Conservation (phyloP, 2,329 filamentous ascomycete genomes). For the Penicillium sp. region DNA sequence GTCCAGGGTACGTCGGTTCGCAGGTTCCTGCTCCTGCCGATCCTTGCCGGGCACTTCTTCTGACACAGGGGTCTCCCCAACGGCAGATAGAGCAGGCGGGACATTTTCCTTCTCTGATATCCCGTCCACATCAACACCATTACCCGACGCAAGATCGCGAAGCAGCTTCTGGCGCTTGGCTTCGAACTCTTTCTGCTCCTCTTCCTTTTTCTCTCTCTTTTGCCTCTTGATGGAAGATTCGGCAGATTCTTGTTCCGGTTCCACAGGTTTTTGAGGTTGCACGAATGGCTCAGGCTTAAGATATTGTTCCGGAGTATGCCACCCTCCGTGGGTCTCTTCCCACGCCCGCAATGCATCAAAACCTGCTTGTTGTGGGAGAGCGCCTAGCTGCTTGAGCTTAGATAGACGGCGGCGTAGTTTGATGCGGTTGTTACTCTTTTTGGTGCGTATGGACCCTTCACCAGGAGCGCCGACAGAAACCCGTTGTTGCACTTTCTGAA, state of each 20-base stretch:
- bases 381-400: conserved; percentile 47
- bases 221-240: conserved; percentile 13
- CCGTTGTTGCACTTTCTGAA: conserved; percentile 2
- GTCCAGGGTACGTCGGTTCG: conserved; percentile 42
- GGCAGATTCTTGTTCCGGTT: background rate
- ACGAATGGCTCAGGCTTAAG: background rate
- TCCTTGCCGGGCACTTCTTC: conserved; percentile 9
- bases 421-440: conserved; percentile 48
- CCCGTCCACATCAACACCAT: conserved; percentile 42
- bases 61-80: conserved; percentile 8
- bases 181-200: conserved; percentile 42
- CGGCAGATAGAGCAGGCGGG: conserved; percentile 13
- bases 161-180: conserved; percentile 46
- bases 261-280: background rate
- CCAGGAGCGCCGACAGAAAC: conserved; percentile 36
- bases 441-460: conserved; percentile 45
- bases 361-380: conserved; percentile 45
- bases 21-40: conserved; percentile 11
- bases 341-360: conserved; percentile 41
- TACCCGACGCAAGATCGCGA: conserved; percentile 43
- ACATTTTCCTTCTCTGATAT: conserved; percentile 27
- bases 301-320: conserved; percentile 16
- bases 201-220: conserved; percentile 16
- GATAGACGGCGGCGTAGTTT: conserved; percentile 44
- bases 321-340: conserved; percentile 23